Percentiles rank a stretch among this genome's conserved stretches.
Evolutionary conservation across 2,329 filamentous ascomycete genomes (phyloP).

Genomic region (Hymenoscyphus occultus): DNA sequence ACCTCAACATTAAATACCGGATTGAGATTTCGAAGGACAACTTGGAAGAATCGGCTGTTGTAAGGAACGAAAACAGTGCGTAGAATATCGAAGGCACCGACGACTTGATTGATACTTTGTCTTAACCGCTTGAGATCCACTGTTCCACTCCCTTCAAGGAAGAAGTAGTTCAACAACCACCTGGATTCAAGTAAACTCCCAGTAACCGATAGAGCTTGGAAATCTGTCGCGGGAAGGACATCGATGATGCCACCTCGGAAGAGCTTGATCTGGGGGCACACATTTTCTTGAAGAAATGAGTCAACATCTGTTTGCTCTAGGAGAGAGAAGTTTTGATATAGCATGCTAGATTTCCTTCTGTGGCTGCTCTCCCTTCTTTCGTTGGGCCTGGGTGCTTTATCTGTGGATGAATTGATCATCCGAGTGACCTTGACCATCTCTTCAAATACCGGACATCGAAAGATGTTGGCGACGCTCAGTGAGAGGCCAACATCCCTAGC

Average conservation of each 20-base stretch:
- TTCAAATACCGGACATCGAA: slow-evolving; percentile 40
- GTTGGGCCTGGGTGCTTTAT: background rate
- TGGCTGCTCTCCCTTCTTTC: background rate
- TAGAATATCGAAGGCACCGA: slow-evolving; percentile 32
- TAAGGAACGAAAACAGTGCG: slow-evolving; percentile 35
- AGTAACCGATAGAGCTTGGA: slow-evolving; percentile 15
- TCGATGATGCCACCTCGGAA: slow-evolving; percentile 18
- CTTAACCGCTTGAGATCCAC: slow-evolving; percentile 24
- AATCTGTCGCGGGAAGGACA: slow-evolving; percentile 17
- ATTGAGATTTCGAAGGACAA: slow-evolving; percentile 16
- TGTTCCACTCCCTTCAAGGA: slow-evolving; percentile 14
- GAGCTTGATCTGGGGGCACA: slow-evolving; percentile 15
- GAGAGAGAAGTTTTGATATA: slow-evolving; percentile 19
- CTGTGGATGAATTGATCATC: slow-evolving; percentile 30
- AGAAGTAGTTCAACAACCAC: slow-evolving; percentile 23
- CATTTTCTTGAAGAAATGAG: slow-evolving; percentile 18
- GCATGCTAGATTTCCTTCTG: slow-evolving; percentile 3
- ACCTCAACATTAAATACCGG: slow-evolving; percentile 14
- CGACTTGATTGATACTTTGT: slow-evolving; percentile 30
- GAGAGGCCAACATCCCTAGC: slow-evolving; percentile 29
- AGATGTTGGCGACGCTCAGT: slow-evolving; percentile 42
- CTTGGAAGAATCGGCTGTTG: slow-evolving; percentile 17
- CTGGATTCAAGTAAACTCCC: slow-evolving; percentile 17
- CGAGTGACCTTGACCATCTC: slow-evolving; percentile 42
- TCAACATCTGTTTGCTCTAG: slow-evolving; percentile 29